phyloP scores from a whole-genome alignment of 768 basidiomycete genomes.

The Collybiopsis luxurians region DNA sequence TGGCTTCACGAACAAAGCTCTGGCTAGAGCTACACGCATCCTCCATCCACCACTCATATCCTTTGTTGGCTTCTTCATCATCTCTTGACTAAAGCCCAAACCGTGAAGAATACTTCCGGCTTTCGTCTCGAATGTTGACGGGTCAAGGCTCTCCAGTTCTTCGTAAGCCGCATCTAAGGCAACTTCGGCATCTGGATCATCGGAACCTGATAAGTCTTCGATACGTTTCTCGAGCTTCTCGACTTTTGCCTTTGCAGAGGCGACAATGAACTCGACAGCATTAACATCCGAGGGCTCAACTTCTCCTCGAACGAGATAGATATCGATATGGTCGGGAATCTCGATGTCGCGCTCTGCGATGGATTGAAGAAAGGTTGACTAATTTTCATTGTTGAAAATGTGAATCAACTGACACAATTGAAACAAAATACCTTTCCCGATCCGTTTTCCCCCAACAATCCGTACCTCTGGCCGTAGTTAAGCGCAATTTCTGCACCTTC shows the following conservation, averaged over 20 bases:
- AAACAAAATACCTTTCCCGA: conserved; percentile 82
- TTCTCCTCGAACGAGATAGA: conserved; percentile 95
- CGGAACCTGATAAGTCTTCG: conserved; percentile 89
- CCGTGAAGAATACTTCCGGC: conserved; percentile 96
- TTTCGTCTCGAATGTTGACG: conserved; percentile 92
- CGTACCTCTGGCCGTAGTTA: conserved; percentile 89
- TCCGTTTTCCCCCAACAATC: conserved; percentile 94
- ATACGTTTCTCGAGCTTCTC: conserved; percentile 90
- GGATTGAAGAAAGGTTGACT: conserved; percentile 80
- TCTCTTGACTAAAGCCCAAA: conserved; percentile 84
- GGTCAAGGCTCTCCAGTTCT: conserved; percentile 96
- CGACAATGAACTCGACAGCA: conserved; percentile 96
- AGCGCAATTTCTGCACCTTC: conserved; percentile 62
- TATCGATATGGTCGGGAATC: conserved; percentile 94
- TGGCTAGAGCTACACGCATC: conserved; percentile 96
- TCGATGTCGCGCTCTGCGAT: conserved; percentile 94
- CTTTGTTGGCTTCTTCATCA: conserved; percentile 97
- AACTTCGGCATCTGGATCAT: conserved; percentile 75
- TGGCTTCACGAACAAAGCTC: conserved; percentile 95
- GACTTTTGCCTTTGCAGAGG: conserved; percentile 90
- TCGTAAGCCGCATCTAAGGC: conserved; percentile 91
- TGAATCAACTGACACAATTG: conserved; percentile 1
- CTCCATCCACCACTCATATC: conserved; percentile 99
- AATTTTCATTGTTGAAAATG: background rate
- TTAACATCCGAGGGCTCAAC: conserved; percentile 94